Conservation (phyloP, 176 grass and related monocot genomes). For the Avena eriantha region DNA sequence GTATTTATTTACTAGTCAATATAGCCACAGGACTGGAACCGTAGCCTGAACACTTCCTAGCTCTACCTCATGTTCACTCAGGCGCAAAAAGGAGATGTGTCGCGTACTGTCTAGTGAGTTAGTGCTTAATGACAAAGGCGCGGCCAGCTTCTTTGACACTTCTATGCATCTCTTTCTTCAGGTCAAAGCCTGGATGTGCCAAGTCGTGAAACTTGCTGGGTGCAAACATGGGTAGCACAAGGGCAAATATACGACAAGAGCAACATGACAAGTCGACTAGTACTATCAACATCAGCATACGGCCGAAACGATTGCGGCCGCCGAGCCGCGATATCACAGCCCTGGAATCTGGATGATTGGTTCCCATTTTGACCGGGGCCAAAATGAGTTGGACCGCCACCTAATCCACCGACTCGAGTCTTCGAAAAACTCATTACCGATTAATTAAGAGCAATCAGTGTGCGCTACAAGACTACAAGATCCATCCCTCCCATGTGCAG, state of each 20-base stretch:
- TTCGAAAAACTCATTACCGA: constrained; percentile 18
- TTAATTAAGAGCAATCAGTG: not conserved
- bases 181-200: not conserved
- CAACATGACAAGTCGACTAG: not conserved
- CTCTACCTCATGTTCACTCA: not conserved
- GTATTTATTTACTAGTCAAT: not conserved
- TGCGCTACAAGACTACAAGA: not conserved
- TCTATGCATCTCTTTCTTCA: not conserved
- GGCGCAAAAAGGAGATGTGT: not conserved
- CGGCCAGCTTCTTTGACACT: too few species aligned
- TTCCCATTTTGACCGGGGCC: constrained; percentile 12
- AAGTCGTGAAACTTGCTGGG: not conserved
- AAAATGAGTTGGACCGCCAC: constrained; percentile 20
- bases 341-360: constrained; percentile 26
- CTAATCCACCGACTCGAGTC: constrained; percentile 35
- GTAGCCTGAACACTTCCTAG: not conserved
- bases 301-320: not conserved
- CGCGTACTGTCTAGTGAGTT: too few species aligned
- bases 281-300: not conserved
- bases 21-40: not conserved
- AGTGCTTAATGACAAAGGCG: not conserved
- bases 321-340: not conserved
- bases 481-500: constrained; percentile 45
- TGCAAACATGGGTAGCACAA: not conserved
- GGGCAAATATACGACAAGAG: not conserved